Evolutionary conservation across 2,329 filamentous ascomycete genomes (phyloP), one percentile per base, ranked within the genome.

Genomic region (Penicillium sp.): DNA sequence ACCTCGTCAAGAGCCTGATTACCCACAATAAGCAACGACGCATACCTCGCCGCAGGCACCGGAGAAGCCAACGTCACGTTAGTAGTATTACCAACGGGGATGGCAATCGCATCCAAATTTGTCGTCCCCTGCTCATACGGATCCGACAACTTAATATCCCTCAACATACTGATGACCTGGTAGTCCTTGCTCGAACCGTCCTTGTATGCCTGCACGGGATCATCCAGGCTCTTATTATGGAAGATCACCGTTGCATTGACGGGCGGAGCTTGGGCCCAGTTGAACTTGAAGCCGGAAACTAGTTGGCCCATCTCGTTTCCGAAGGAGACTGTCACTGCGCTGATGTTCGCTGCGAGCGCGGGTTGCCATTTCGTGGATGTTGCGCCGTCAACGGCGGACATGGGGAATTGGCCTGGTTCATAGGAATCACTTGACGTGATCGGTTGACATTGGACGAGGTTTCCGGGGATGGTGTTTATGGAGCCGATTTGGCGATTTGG

Each of bases 361-460:
- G 89, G 88, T 69, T 90, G 88, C 89, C 89, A 91, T 66, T 85
- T 85, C 0, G 89, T 91, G 19, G 84, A 85, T 5, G 85, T 80
- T 2, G 87, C 87, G 56, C 89, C 89, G 68, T 91, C 89, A 55
- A 89, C 83, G 2, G 87, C 88, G 0, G 84, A 82, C 56, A 89
- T 80, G 1, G 89, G 88, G 77, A 91, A 90, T 74, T 92, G 90
- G 15, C 89, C 90, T 0, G 87, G 84, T 28, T 83, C 77, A 69
- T 83, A 86, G 1, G 73, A 70, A 42, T 82, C 73, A 0, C 78
- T 72, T 1, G 84, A 86, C 17, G 72, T 73, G 0, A 84, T 83
- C 1, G 86, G 81, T 4, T 80, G 81, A 73, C 89, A 92, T 76
- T 92, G 89, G 0, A 86, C 81, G 30, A 91, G 79, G 71, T 92